Base-by-base conservation (phyloP, 331 rosid genomes). In the Spiraea crenata region DNA sequence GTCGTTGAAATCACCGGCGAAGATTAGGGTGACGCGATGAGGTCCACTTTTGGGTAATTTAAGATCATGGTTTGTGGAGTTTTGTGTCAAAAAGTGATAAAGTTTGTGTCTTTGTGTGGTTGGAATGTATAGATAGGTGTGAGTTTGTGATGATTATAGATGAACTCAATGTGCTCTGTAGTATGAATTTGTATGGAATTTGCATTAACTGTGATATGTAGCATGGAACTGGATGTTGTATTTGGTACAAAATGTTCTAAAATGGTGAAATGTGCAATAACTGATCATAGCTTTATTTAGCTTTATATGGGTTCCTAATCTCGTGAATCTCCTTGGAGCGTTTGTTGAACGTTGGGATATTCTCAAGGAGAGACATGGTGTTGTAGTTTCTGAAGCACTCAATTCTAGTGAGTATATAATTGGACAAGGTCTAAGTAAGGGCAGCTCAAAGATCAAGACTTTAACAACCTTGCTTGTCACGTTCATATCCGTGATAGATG, bases 1-100 rank as follows among this genome's bases (percentile, higher is more conserved):
- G 76, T 52, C 45, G 60, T 88, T 57, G 83, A 88, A 44, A 90
- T 88, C 46, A 77, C 89, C 0, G 86, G 90, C 68, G 82, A 80
- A 9, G 79, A 67, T 47, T 73, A 42, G 72, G 70, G 65, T 58
- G 65, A 13, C 57, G 0, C 50, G 65, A 13, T 65, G 0, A 25
- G 34, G 42, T 41, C 15, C 34, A 7, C 3, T 10, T 9, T 25
- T 71, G 50, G 25, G 31, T 70, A 9, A 5, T 39, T 35, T 44
- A 19, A 40, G 15, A 8, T 44, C 20, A 39, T 52, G 51, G 25
- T 4, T 50, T 15, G n/a, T 11, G 3, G 5, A 6, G 63, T 55
- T 69, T 14, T 20, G 17, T 20, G 41, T 55, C 9, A 31, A 1
- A 41, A 37, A 38, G 39, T 68, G 49, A 51, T 39, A n/a, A 19